These are phyloP conservation scores for Tubosaeta brunneosetosa DNA, from an alignment of 768 basidiomycete genomes.

Conservation along the genomic window DNA sequence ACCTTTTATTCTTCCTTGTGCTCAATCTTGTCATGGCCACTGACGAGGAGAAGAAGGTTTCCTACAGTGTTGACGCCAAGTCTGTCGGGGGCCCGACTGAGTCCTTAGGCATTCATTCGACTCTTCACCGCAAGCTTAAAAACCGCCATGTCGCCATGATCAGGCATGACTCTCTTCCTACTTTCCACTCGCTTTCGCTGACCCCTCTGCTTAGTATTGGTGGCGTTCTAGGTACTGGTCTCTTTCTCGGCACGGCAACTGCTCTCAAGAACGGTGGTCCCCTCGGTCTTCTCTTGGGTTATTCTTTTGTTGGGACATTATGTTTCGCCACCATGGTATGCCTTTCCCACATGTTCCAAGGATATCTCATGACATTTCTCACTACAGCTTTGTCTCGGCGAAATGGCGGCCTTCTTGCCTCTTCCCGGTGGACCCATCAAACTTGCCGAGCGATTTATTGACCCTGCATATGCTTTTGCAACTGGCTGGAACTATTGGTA, in stretches of 20 bases:
- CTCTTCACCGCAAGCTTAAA: slow-evolving; percentile 28
- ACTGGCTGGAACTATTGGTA: slow-evolving; percentile 43
- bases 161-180: slow-evolving; percentile 11
- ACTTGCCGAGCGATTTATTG: slow-evolving; percentile 46
- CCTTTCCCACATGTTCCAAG: background rate
- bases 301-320: slow-evolving; percentile 34
- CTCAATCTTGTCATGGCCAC: slow-evolving; percentile 5
- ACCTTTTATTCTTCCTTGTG: background rate
- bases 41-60: background rate
- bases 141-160: slow-evolving; percentile 36
- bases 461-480: slow-evolving; percentile 42
- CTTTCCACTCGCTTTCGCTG: no score
- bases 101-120: background rate
- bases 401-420: slow-evolving; percentile 44
- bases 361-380: background rate
- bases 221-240: slow-evolving; percentile 41
- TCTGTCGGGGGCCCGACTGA: slow-evolving; percentile 6
- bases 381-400: slow-evolving; percentile 34
- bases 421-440: slow-evolving; percentile 44
- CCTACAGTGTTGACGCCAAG: slow-evolving; percentile 2
- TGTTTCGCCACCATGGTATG: slow-evolving; percentile 39
- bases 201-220: slow-evolving; percentile 17
- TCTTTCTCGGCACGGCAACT: slow-evolving; percentile 33
- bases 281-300: slow-evolving; percentile 42
- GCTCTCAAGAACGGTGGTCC: slow-evolving; percentile 42